These are phyloP conservation scores for Fusarium incarnatum DNA, from an alignment of 2,329 filamentous ascomycete genomes.

Conservation along the genomic window DNA sequence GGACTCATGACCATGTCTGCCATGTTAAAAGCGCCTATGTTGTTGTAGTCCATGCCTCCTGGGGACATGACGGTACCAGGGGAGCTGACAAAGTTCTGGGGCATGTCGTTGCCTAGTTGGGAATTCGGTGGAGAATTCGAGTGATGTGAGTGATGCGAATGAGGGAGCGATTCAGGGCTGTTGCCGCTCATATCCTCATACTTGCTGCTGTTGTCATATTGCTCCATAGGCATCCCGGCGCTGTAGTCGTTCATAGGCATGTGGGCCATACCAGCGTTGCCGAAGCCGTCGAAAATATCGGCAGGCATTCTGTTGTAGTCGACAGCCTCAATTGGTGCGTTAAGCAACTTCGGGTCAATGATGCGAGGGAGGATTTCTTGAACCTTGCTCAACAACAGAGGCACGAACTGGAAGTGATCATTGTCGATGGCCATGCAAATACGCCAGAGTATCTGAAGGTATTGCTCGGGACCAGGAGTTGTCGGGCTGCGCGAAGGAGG, in stretches of 20 bases:
- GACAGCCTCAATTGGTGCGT: constrained; percentile 64
- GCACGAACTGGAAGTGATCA: constrained; percentile 80
- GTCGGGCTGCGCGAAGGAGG: constrained; percentile 66
- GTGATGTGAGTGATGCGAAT: constrained; percentile 47
- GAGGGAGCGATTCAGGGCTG: constrained; percentile 49
- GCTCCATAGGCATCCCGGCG: constrained; percentile 58
- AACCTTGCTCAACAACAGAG: constrained; percentile 80
- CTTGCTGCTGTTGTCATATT: constrained; percentile 57
- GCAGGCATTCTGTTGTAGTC: constrained; percentile 55
- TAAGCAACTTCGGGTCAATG: constrained; percentile 69
- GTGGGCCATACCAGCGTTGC: constrained; percentile 69
- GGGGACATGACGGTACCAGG: constrained; percentile 65
- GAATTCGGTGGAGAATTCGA: constrained; percentile 47
- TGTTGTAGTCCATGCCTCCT: constrained; percentile 58
- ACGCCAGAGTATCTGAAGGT: constrained; percentile 76
- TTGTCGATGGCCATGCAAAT: constrained; percentile 76
- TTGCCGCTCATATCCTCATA: constrained; percentile 52
- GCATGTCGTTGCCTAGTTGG: constrained; percentile 53
- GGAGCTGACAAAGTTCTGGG: constrained; percentile 64
- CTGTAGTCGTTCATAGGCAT: constrained; percentile 63
- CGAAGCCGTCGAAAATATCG: constrained; percentile 75
- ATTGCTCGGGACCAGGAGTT: constrained; percentile 76
- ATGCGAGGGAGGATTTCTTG: constrained; percentile 75
- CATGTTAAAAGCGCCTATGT: constrained; percentile 60
- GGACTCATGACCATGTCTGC: constrained; percentile 67